A percentile compares a stretch with the other conserved stretches of the same genome.
These are phyloP conservation scores for Fusarium mangiferae DNA, from an alignment of 2,329 filamentous ascomycete genomes.

Conservation along the genomic window DNA sequence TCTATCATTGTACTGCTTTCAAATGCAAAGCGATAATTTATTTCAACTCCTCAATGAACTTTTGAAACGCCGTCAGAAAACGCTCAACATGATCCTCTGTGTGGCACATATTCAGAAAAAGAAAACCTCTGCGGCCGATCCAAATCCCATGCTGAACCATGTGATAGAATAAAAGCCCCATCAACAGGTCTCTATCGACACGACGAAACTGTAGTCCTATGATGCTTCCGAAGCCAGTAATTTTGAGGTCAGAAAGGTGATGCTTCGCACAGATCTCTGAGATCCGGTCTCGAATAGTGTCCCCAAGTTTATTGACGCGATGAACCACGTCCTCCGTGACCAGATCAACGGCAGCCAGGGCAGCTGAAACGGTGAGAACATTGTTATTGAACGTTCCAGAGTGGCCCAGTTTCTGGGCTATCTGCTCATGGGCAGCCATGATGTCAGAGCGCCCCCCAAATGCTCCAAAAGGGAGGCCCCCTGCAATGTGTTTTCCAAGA, in stretches of 20 bases:
- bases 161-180: too few relatives aligned
- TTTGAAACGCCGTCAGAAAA: too few relatives aligned
- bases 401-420: not conserved
- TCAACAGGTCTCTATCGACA: too few relatives aligned
- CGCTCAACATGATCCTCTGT: too few relatives aligned
- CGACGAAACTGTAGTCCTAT: not conserved
- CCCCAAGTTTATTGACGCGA: not conserved
- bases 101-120: too few relatives aligned
- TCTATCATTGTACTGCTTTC: too few relatives aligned
- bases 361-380: not conserved
- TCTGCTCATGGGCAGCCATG: not conserved
- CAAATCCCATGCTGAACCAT: too few relatives aligned
- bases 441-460: not conserved
- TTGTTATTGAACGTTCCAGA: too few relatives aligned
- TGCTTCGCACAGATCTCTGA: not conserved
- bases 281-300: not conserved
- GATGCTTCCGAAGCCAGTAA: not conserved
- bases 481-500: too few relatives aligned
- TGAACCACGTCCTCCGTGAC: not conserved
- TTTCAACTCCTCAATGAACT: too few relatives aligned
- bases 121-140: too few relatives aligned
- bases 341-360: not conserved
- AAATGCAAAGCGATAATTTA: too few relatives aligned
- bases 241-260: not conserved
- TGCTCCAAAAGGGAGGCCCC: not conserved